These are phyloP conservation scores for Neofusicoccum sp. DNA, from an alignment of 2,329 filamentous ascomycete genomes.

Conservation along the genomic window DNA sequence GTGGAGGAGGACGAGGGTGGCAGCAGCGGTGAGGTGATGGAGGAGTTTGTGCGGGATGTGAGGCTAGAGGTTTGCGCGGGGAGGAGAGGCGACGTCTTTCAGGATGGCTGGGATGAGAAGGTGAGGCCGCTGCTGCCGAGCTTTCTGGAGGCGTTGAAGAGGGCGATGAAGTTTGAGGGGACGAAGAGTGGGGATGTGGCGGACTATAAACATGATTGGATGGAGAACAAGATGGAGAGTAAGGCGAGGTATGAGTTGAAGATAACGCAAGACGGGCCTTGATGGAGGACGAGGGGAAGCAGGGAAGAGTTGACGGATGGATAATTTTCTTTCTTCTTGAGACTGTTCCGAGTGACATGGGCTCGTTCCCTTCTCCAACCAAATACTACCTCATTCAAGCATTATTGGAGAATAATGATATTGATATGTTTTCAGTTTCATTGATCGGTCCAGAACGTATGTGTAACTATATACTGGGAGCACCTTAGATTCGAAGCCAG, in stretches of 20 bases:
- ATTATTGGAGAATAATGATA: no score
- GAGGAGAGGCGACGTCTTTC: slow-evolving; percentile 28
- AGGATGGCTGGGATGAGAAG: slow-evolving; percentile 20
- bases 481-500: no score
- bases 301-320: no score
- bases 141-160: slow-evolving; percentile 27
- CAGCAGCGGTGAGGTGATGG: slow-evolving; percentile 7
- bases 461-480: no score
- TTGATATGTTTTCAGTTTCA: no score
- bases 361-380: no score
- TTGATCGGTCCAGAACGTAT: no score
- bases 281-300: no score
- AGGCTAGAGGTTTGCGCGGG: slow-evolving; percentile 23
- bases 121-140: slow-evolving; percentile 25
- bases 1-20: not conserved
- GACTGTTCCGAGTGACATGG: no score
- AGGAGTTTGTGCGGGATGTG: slow-evolving; percentile 23
- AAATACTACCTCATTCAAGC: no score
- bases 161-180: slow-evolving; percentile 24
- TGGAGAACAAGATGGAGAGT: slow-evolving; percentile 23
- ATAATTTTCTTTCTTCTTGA: no score
- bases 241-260: slow-evolving; percentile 28
- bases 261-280: not conserved
- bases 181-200: slow-evolving; percentile 22
- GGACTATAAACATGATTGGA: slow-evolving; percentile 25